Percentiles rank a stretch among this genome's conserved stretches.
Conservation (phyloP, 176 grass and related monocot genomes). For the Phoenix dactylifera region DNA sequence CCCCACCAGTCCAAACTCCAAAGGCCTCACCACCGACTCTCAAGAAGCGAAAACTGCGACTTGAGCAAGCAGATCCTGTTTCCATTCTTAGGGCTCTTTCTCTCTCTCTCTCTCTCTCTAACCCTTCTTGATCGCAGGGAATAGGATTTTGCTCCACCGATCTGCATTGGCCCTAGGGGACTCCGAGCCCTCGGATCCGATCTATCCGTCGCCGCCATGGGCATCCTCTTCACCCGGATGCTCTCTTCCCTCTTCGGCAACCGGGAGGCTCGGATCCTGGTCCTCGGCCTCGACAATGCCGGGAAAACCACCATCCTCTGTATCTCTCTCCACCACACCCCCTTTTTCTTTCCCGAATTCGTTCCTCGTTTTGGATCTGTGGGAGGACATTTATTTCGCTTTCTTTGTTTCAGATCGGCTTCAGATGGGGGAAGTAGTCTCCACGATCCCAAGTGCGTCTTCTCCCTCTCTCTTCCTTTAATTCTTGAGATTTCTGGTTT, state of each 20-base stretch:
- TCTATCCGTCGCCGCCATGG: constrained; percentile 40
- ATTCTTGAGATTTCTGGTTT: neutral
- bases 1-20: too few relatives aligned
- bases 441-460: constrained; percentile 10
- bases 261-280: constrained; percentile 95
- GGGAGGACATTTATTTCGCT: neutral
- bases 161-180: too few relatives aligned
- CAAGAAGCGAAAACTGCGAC: too few relatives aligned
- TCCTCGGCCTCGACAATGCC: constrained; percentile 95
- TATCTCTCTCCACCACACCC: constrained; percentile 10
- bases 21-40: too few relatives aligned
- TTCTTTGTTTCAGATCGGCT: constrained; percentile 53
- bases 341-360: neutral
- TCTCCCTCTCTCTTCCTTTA: neutral
- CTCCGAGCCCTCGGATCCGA: too few relatives aligned
- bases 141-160: too few relatives aligned
- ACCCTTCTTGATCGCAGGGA: too few relatives aligned
- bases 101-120: too few relatives aligned
- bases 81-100: too few relatives aligned
- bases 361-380: neutral
- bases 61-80: too few relatives aligned
- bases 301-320: constrained; percentile 98
- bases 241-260: constrained; percentile 90
- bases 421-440: constrained; percentile 19
- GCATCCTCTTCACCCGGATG: constrained; percentile 98